phyloP scores from a whole-genome alignment of 176 grass and related monocot genomes.

The Themeda triandra region DNA sequence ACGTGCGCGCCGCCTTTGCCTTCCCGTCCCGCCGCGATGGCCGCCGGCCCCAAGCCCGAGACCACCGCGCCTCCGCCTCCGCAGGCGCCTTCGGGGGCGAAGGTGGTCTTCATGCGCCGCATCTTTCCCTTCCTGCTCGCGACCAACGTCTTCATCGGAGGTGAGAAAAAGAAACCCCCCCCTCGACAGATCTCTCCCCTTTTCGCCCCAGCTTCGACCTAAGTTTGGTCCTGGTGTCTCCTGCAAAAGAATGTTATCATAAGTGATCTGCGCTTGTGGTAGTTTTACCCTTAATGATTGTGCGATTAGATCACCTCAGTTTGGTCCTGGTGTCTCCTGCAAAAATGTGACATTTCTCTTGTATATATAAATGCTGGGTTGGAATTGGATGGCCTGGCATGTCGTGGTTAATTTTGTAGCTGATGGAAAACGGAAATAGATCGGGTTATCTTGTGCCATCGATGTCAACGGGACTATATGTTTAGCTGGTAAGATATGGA shows the following conservation, averaged over 20 bases:
- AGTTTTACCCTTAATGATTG: neutral
- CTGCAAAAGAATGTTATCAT: neutral
- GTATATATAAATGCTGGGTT: neutral
- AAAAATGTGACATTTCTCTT: neutral
- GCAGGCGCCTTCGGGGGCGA: constrained; percentile 36
- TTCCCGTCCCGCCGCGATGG: constrained; percentile 26
- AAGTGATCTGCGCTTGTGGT: neutral
- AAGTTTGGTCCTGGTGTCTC: neutral
- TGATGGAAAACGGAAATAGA: neutral
- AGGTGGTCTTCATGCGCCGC: constrained; percentile 62
- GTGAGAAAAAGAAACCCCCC: constrained; percentile 12
- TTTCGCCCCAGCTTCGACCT: neutral
- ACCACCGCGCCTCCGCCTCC: constrained; percentile 8
- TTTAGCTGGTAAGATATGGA: neutral
- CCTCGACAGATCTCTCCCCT: constrained; percentile 4
- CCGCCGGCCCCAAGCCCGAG: constrained; percentile 12
- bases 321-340: neutral
- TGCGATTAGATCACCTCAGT: neutral
- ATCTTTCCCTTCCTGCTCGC: constrained; percentile 73
- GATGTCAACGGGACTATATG: neutral
- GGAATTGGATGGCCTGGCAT: neutral
- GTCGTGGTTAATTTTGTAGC: neutral
- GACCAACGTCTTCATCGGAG: constrained; percentile 79
- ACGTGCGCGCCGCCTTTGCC: neutral
- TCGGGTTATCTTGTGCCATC: neutral